phyloP scores from a whole-genome alignment of 371 early-diverging fungal species.

The Mortierella sp. region DNA sequence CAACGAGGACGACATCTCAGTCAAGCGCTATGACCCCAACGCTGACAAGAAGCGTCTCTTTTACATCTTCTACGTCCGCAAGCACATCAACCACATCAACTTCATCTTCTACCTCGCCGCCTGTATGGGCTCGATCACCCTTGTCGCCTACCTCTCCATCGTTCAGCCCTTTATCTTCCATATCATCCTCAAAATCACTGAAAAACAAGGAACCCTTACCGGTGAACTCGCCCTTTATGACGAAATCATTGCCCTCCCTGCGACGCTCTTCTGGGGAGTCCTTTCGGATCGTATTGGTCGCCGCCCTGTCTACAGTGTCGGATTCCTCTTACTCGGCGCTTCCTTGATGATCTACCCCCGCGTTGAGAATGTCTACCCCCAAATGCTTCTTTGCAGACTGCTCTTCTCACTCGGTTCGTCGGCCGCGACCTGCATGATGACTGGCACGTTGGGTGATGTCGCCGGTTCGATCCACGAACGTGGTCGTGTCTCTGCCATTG shows the following conservation, averaged over 20 bases:
- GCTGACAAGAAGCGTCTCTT: slow-evolving; percentile 30
- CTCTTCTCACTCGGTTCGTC: slow-evolving; percentile 80
- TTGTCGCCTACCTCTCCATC: slow-evolving; percentile 67
- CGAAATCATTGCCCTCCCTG: slow-evolving; percentile 68
- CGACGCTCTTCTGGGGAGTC: slow-evolving; percentile 69
- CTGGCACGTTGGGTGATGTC: slow-evolving; percentile 68
- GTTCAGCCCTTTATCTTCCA: slow-evolving; percentile 55
- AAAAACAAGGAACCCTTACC: slow-evolving; percentile 55
- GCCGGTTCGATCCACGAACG: slow-evolving; percentile 61
- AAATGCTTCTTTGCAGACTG: slow-evolving; percentile 64
- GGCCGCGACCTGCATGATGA: slow-evolving; percentile 79
- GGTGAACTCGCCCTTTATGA: slow-evolving; percentile 71
- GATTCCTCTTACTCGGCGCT: slow-evolving; percentile 63
- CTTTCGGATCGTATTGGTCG: slow-evolving; percentile 67
- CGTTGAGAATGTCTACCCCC: slow-evolving; percentile 63
- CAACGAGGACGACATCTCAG: background rate
- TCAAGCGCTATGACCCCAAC: slow-evolving; percentile 13
- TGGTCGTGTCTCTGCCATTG: slow-evolving; percentile 65
- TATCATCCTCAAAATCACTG: slow-evolving; percentile 26
- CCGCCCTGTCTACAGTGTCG: slow-evolving; percentile 63
- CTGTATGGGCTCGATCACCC: slow-evolving; percentile 68
- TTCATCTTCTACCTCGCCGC: slow-evolving; percentile 68
- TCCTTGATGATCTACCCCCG: slow-evolving; percentile 62
- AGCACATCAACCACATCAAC: slow-evolving; percentile 64
- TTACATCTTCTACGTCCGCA: slow-evolving; percentile 57